phyloP scores from a whole-genome alignment of 305 asterid species.

The Salvia sclarea region DNA sequence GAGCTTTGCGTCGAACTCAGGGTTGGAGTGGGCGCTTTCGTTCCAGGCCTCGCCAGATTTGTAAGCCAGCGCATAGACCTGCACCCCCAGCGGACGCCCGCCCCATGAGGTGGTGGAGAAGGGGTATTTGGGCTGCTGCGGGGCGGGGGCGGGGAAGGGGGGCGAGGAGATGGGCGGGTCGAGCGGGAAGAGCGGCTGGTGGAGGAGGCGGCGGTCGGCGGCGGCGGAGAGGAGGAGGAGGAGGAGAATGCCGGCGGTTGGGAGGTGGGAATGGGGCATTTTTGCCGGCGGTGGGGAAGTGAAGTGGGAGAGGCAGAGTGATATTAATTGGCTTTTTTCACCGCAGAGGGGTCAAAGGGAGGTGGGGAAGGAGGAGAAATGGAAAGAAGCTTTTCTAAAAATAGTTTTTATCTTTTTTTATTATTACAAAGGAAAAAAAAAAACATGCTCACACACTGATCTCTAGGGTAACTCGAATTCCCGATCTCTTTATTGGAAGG shows the following conservation, averaged over 20 bases:
- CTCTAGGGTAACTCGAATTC: too few relatives aligned
- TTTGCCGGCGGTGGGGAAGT: constrained; percentile 17
- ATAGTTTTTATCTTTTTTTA: background rate
- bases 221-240: constrained; percentile 30
- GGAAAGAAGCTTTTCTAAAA: background rate
- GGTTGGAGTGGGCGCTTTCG: constrained; percentile 36
- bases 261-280: constrained; percentile 34
- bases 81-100: too few relatives aligned
- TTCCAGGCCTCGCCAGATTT: too few relatives aligned
- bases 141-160: constrained; percentile 35
- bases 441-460: too few relatives aligned
- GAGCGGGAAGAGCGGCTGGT: constrained; percentile 50
- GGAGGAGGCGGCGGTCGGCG: constrained; percentile 54
- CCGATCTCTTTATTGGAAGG: too few relatives aligned
- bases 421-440: too few relatives aligned
- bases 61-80: too few relatives aligned
- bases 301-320: background rate
- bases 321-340: constrained; percentile 28
- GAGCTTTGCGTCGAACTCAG: constrained; percentile 43
- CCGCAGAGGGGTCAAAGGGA: constrained; percentile 4
- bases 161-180: constrained; percentile 39
- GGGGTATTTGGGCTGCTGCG: constrained; percentile 43
- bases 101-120: too few relatives aligned
- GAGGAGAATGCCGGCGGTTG: background rate
- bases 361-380: background rate